These are phyloP conservation scores for Sergeia podlipaevii DNA, from an alignment of 208 protist genomes.

Conservation along the genomic window DNA sequence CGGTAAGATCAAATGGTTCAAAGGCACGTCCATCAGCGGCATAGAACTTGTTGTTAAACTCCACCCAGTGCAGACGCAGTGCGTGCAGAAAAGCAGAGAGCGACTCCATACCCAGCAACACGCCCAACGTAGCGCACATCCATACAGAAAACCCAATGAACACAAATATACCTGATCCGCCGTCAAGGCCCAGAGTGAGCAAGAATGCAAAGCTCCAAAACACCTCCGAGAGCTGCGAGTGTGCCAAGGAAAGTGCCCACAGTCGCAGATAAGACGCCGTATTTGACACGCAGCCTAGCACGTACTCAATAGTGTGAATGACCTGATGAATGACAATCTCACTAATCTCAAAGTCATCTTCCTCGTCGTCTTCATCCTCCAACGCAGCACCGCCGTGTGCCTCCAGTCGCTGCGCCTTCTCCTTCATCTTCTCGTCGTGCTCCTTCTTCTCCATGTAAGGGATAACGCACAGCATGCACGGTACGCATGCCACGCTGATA, in stretches of 20 bases:
- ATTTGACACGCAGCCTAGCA: constrained; percentile 98
- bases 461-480: constrained; percentile 82
- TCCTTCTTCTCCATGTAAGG: constrained; percentile 67
- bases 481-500: constrained; percentile 67
- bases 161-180: constrained; percentile 62
- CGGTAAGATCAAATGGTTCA: constrained; percentile 83
- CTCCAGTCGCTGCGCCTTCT: constrained; percentile 14
- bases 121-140: constrained; percentile 94
- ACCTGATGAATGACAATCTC: constrained; percentile 97
- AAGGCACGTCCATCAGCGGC: constrained; percentile 91
- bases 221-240: constrained; percentile 96
- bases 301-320: constrained; percentile 99
- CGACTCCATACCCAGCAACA: constrained; percentile 98
- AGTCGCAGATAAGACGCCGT: constrained; percentile 99
- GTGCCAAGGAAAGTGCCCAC: constrained; percentile 99
- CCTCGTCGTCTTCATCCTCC: constrained; percentile 41
- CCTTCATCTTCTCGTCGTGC: constrained; percentile 28
- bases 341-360: constrained; percentile 89
- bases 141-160: constrained; percentile 94
- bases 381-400: neutral
- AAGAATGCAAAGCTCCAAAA: constrained; percentile 87
- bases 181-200: constrained; percentile 54
- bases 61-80: constrained; percentile 97
- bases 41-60: constrained; percentile 99
- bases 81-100: constrained; percentile 99